A percentile compares a stretch with the other conserved stretches of the same genome.
Conservation (phyloP, 257 asterid genomes). For the Salvia splendens region DNA sequence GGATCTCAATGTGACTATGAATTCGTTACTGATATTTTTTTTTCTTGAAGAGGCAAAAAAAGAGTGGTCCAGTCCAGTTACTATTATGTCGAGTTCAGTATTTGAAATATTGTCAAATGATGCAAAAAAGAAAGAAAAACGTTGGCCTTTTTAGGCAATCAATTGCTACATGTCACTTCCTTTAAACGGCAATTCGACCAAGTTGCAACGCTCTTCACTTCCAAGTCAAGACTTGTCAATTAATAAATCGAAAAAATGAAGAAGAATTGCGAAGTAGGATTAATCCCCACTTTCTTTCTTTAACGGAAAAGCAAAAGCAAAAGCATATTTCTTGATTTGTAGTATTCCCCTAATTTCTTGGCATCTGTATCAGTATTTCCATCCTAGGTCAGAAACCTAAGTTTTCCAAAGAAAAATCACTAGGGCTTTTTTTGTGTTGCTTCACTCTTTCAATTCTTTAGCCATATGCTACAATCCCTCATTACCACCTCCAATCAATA, state of each 20-base stretch:
- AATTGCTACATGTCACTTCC: background rate
- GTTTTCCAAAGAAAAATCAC: no score
- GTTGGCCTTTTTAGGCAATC: background rate
- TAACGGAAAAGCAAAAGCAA: no score
- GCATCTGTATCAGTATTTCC: no score
- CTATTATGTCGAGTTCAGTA: background rate
- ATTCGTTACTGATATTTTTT: background rate
- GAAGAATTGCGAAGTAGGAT: background rate
- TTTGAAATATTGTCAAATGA: background rate
- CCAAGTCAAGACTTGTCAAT: background rate
- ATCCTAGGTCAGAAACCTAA: no score
- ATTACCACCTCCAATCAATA: background rate
- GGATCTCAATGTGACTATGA: constrained; percentile 1
- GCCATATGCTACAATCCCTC: background rate
- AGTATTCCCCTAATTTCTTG: no score
- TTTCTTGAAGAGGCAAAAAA: background rate
- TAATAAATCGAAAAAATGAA: no score
- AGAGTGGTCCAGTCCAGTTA: constrained; percentile 19
- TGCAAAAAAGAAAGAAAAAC: background rate
- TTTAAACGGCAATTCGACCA: constrained; percentile 6
- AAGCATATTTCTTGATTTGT: no score
- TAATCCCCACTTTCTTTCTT: no score
- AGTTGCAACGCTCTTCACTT: background rate
- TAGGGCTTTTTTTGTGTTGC: background rate
- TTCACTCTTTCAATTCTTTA: background rate